Percentiles rank a stretch among this genome's conserved stretches.
phyloP scores from a whole-genome alignment of 495 filamentous ascomycete species.

The Letharia columbiana region DNA sequence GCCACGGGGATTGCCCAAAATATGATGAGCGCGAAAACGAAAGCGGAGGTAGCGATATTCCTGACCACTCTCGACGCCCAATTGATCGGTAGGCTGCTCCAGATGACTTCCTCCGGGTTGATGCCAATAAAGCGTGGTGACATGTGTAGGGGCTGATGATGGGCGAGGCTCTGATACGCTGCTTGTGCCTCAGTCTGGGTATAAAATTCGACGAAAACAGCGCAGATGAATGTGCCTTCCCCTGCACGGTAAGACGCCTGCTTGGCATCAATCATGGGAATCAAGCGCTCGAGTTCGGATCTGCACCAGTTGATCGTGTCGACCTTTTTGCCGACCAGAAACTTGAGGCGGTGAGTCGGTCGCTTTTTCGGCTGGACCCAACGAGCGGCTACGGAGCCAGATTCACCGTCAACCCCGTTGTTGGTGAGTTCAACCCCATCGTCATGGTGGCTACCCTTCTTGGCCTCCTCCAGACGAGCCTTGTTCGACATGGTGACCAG shows the following conservation, averaged over 20 bases:
- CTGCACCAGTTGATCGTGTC: constrained; percentile 84
- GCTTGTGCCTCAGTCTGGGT: constrained; percentile 74
- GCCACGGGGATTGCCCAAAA: constrained; percentile 97
- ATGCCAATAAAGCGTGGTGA: constrained; percentile 83
- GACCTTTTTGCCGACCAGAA: constrained; percentile 77
- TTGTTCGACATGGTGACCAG: constrained; percentile 77
- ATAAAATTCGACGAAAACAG: constrained; percentile 77
- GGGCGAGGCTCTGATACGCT: constrained; percentile 72
- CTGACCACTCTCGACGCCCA: constrained; percentile 83
- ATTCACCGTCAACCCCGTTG: constrained; percentile 50
- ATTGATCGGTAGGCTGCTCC: constrained; percentile 74
- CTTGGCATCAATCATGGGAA: constrained; percentile 66
- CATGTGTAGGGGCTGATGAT: constrained; percentile 89
- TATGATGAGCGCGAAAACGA: constrained; percentile 72
- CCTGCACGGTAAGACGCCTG: constrained; percentile 67
- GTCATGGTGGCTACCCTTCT: constrained; percentile 55
- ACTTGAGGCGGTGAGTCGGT: constrained; percentile 75
- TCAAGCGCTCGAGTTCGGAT: constrained; percentile 67
- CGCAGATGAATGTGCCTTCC: constrained; percentile 51
- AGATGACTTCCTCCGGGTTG: constrained; percentile 78
- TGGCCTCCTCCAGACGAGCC: constrained; percentile 60
- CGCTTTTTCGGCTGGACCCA: constrained; percentile 74
- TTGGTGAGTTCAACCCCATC: constrained; percentile 38
- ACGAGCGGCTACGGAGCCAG: constrained; percentile 69
- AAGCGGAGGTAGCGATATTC: constrained; percentile 55